These are phyloP conservation scores for Bryopsis sp. DNA, from an alignment of 139 green algal species.

Conservation along the genomic window DNA sequence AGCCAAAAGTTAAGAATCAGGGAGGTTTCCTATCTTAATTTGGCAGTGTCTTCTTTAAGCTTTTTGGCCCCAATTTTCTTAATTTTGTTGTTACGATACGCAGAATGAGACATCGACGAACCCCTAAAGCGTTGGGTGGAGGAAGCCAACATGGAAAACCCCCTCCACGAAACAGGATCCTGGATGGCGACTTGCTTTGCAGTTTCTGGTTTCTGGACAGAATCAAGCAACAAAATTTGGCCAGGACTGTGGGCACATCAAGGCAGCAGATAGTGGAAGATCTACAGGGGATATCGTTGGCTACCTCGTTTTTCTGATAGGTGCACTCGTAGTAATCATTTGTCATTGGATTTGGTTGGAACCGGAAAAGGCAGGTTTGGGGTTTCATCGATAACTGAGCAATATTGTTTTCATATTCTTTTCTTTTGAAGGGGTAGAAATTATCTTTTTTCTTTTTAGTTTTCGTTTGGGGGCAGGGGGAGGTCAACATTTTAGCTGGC, in stretches of 20 bases:
- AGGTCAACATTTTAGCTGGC: no score
- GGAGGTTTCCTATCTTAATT: neutral
- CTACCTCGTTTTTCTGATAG: constrained; percentile 19
- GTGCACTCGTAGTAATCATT: no score
- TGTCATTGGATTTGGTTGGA: no score
- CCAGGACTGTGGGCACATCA: neutral
- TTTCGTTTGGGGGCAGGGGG: no score
- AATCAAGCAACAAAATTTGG: constrained; percentile 10
- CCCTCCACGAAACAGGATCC: neutral
- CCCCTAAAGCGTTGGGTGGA: neutral
- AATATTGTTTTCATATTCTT: no score
- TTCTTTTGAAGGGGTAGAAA: no score
- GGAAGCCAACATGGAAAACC: neutral
- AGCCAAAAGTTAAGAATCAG: neutral
- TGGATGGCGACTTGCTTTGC: constrained; percentile 11
- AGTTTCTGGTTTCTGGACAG: constrained; percentile 5
- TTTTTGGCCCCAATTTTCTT: neutral
- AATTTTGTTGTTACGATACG: neutral
- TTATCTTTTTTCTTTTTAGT: no score
- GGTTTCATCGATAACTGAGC: no score
- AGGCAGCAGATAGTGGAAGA: constrained; percentile 14
- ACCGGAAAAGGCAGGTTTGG: no score
- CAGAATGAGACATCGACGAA: neutral
- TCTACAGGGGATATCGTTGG: constrained; percentile 8
- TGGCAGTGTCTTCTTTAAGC: neutral